Conservation (phyloP, 2,329 filamentous ascomycete species). For the Raffaelea ambrosiae region DNA sequence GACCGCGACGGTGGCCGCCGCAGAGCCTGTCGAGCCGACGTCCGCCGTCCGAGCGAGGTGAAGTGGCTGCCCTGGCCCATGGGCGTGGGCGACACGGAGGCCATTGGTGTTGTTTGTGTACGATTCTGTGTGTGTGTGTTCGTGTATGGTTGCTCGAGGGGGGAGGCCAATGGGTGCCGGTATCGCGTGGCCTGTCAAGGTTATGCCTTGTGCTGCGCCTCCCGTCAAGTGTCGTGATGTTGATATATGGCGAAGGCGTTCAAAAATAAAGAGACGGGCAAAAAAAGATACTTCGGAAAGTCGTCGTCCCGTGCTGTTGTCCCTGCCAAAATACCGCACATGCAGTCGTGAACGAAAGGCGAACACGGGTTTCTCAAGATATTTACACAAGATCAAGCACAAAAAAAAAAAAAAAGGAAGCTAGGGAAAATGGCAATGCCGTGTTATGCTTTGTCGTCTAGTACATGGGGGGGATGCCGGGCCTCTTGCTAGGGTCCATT, state of each 20-base stretch:
- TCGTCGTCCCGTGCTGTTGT: too few relatives aligned
- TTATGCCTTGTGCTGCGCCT: neutral
- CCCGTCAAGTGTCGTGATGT: too few relatives aligned
- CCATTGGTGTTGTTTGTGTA: constrained; percentile 22
- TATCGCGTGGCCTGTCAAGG: neutral
- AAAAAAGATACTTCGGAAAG: neutral
- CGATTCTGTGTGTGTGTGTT: neutral
- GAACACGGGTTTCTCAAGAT: neutral
- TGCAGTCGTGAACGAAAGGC: neutral
- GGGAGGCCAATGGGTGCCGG: too few relatives aligned
- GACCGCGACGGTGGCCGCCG: constrained; percentile 40
- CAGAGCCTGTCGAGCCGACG: constrained; percentile 47
- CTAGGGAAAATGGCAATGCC: neutral
- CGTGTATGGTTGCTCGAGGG: neutral
- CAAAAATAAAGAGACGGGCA: neutral
- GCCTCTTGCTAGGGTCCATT: neutral
- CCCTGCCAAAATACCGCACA: too few relatives aligned
- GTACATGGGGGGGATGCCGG: neutral
- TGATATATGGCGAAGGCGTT: neutral
- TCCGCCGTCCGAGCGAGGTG: constrained; percentile 38
- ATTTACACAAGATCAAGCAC: neutral
- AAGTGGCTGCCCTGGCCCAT: constrained; percentile 37
- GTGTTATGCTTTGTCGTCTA: too few relatives aligned
- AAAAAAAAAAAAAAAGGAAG: neutral
- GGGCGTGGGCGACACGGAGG: constrained; percentile 47